These are phyloP conservation scores for Metschnikowia gelsemii DNA, from an alignment of 805 yeast genomes.

Conservation along the genomic window DNA sequence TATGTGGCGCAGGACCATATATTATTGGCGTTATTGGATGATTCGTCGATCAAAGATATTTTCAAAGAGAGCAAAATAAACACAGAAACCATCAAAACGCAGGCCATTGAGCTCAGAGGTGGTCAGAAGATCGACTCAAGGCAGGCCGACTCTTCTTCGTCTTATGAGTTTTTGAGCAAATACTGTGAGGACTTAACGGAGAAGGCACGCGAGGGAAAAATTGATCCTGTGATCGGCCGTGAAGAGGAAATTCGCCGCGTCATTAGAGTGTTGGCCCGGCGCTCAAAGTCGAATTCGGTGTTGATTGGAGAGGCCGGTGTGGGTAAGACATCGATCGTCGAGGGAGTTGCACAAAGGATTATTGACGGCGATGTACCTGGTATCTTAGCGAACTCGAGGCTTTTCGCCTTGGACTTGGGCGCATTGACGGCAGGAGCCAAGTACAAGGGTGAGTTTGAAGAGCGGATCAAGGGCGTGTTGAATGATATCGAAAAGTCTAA, in stretches of 20 bases:
- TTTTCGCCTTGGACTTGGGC: slow-evolving; percentile 90
- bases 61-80: slow-evolving; percentile 72
- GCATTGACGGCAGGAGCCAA: slow-evolving; percentile 98
- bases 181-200: slow-evolving; percentile 94
- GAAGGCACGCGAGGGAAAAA: slow-evolving; percentile 87
- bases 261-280: slow-evolving; percentile 91
- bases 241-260: slow-evolving; percentile 97
- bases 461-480: slow-evolving; percentile 93
- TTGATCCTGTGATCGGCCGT: slow-evolving; percentile 98
- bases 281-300: slow-evolving; percentile 96
- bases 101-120: slow-evolving; percentile 81
- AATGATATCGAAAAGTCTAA: slow-evolving; percentile 89
- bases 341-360: slow-evolving; percentile 97
- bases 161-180: slow-evolving; percentile 79
- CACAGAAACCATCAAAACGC: slow-evolving; percentile 69
- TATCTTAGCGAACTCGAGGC: slow-evolving; percentile 73
- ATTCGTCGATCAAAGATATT: slow-evolving; percentile 62
- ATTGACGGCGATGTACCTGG: slow-evolving; percentile 94
- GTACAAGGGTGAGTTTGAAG: slow-evolving; percentile 98
- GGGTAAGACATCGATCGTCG: slow-evolving; percentile 97
- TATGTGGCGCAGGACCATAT: slow-evolving; percentile 95
- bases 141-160: slow-evolving; percentile 85
- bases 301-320: slow-evolving; percentile 99
- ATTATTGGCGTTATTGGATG: slow-evolving; percentile 80
- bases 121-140: slow-evolving; percentile 89